A percentile compares a stretch with the other conserved stretches of the same genome.
Conservation (phyloP, 495 filamentous ascomycete genomes). For the Thermochaetoides thermophila region DNA sequence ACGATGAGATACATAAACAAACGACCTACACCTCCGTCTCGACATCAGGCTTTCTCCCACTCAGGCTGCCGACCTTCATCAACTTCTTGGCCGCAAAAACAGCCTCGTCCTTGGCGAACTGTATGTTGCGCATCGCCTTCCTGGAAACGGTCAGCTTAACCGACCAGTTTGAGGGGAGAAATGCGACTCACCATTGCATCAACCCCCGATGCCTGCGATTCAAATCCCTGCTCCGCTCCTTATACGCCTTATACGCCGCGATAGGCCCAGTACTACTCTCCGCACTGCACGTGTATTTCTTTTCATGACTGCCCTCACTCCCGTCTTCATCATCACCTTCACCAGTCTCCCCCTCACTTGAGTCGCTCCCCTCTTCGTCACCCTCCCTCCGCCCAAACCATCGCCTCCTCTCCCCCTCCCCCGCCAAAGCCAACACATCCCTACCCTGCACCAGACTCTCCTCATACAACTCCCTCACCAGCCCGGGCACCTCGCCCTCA, state of each 20-base stretch:
- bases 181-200: constrained; percentile 52
- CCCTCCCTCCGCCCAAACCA: constrained; percentile 37
- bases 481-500: constrained; percentile 47
- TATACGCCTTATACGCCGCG: constrained; percentile 37
- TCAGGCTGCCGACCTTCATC: constrained; percentile 38
- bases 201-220: constrained; percentile 55
- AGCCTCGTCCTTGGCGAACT: constrained; percentile 58
- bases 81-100: constrained; percentile 44
- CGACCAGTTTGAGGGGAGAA: no score
- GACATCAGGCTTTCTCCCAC: constrained; percentile 51
- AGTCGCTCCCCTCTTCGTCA: constrained; percentile 31
- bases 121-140: constrained; percentile 48
- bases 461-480: constrained; percentile 60
- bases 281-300: constrained; percentile 6
- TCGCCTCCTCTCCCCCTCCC: constrained; percentile 51
- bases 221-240: constrained; percentile 36
- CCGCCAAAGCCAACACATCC: constrained; percentile 58
- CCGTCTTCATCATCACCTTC: constrained; percentile 23
- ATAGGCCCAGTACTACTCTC: constrained; percentile 16
- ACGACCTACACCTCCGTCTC: constrained; percentile 53
- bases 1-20: no score
- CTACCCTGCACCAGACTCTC: constrained; percentile 59
- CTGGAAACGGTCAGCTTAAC: no score
- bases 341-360: constrained; percentile 19
- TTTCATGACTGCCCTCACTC: constrained; percentile 5